These are phyloP conservation scores for Zychaea mexicana DNA, from an alignment of 371 early-diverging fungal genomes.

Conservation along the genomic window DNA sequence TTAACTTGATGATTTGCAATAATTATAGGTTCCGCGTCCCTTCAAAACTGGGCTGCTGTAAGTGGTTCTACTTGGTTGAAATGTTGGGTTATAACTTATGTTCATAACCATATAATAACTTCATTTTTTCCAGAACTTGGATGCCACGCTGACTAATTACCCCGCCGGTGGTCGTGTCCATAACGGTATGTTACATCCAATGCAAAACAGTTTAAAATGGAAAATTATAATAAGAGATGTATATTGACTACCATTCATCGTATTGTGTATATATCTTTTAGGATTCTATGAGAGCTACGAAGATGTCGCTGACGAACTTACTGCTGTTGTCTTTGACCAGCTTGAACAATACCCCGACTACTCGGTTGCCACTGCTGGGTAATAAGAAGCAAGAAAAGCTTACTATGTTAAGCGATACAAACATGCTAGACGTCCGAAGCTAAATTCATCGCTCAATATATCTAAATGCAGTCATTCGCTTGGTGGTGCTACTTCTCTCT, in stretches of 20 bases:
- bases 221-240: too few species aligned
- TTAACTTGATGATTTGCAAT: too few species aligned
- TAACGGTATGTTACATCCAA: too few species aligned
- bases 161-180: not conserved
- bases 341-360: conserved; percentile 11
- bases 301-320: conserved; percentile 10
- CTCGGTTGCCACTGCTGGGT: conserved; percentile 12
- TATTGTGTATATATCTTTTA: not conserved
- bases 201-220: too few species aligned
- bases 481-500: conserved; percentile 16
- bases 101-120: too few species aligned
- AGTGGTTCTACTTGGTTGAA: not conserved
- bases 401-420: not conserved
- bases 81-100: too few species aligned
- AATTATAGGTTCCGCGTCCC: not conserved
- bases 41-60: conserved; percentile 1
- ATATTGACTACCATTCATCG: not conserved
- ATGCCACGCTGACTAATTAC: not conserved
- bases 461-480: conserved; percentile 14
- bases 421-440: too few species aligned
- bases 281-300: conserved; percentile 17
- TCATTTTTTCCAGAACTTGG: not conserved
- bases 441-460: not conserved
- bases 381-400: not conserved
- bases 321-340: conserved; percentile 6